Conservation (phyloP, 768 basidiomycete species). For the Jaapia argillacea region DNA sequence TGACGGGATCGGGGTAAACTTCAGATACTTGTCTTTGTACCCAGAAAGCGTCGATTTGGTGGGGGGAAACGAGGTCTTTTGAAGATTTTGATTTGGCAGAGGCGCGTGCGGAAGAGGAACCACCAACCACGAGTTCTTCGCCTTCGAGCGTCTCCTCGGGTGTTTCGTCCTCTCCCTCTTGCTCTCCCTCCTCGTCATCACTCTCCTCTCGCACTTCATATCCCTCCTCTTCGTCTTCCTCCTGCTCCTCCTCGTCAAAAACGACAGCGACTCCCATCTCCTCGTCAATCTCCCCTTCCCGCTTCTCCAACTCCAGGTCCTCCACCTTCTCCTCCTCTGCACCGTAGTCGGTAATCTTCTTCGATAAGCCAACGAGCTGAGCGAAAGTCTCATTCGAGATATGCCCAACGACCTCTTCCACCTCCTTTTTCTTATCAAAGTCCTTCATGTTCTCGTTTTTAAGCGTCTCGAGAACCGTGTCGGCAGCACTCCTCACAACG, state of each 20-base stretch:
- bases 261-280: conserved; percentile 97
- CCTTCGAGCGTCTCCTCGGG: conserved; percentile 36
- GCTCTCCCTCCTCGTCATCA: conserved; percentile 58
- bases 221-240: conserved; percentile 83
- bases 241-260: conserved; percentile 95
- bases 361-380: conserved; percentile 74
- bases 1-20: conserved; percentile 89
- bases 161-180: conserved; percentile 31
- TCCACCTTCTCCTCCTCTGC: conserved; percentile 74
- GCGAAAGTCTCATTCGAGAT: conserved; percentile 69
- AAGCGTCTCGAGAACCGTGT: conserved; percentile 77
- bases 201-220: conserved; percentile 80
- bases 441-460: conserved; percentile 88
- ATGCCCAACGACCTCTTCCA: conserved; percentile 67
- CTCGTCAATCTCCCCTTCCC: conserved; percentile 88
- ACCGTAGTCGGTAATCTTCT: conserved; percentile 95
- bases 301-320: conserved; percentile 72
- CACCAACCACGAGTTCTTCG: conserved; percentile 75
- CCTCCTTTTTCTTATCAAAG: conserved; percentile 94
- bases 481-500: conserved; percentile 92
- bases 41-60: conserved; percentile 96
- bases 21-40: conserved; percentile 90
- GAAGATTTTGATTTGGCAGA: conserved; percentile 45
- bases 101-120: conserved; percentile 38
- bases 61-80: conserved; percentile 78